phyloP scores from a whole-genome alignment of 192 early-diverging fungal species.

The Diversispora epigaea region DNA sequence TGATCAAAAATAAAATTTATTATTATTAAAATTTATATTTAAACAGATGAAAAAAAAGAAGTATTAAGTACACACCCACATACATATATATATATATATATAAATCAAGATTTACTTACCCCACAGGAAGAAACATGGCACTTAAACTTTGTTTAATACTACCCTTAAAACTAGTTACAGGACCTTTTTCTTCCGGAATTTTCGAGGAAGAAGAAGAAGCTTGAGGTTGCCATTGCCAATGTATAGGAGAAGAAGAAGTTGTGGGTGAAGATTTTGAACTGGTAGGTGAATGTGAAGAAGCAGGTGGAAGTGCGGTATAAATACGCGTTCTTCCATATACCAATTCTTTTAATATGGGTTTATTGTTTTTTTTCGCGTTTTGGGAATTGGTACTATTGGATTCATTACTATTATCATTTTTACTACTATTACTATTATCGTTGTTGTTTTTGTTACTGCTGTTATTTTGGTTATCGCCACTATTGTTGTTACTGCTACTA shows the following conservation, averaged over 20 bases:
- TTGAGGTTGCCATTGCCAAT: conserved; percentile 44
- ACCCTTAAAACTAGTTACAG: conserved; percentile 28
- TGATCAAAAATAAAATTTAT: too few relatives aligned
- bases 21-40: too few relatives aligned
- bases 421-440: too few relatives aligned
- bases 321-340: conserved; percentile 46
- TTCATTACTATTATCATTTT: too few relatives aligned
- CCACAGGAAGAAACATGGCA: conserved; percentile 60
- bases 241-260: conserved; percentile 36
- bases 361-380: not conserved
- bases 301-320: conserved; percentile 44
- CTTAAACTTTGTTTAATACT: conserved; percentile 44
- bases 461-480: too few relatives aligned
- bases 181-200: conserved; percentile 7
- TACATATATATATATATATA: not conserved
- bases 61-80: too few relatives aligned
- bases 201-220: conserved; percentile 1
- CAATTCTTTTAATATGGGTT: conserved; percentile 42
- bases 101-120: conserved; percentile 34
- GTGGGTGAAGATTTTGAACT: conserved; percentile 37
- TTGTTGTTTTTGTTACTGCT: too few relatives aligned
- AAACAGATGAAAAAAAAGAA: too few relatives aligned
- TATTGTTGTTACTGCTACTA: too few relatives aligned
- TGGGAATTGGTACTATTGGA: not conserved
- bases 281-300: conserved; percentile 36